Conservation (phyloP, 768 basidiomycete species). For the Symmetrospora coprosmae region DNA sequence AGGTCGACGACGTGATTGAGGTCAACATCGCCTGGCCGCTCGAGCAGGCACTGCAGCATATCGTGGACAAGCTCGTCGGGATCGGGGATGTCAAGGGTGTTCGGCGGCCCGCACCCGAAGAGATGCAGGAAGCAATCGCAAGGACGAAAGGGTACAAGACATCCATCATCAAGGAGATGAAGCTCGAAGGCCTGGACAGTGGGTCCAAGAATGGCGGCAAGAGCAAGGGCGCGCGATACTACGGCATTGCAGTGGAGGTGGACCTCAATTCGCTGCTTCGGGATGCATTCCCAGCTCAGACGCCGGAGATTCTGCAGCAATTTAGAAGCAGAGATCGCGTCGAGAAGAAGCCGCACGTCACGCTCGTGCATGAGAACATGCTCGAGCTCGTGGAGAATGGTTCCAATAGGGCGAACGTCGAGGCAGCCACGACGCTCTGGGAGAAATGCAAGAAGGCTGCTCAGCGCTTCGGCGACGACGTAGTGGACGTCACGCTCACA, state of each 20-base stretch:
- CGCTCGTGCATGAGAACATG: slow-evolving; percentile 60
- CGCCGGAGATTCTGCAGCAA: no score
- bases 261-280: slow-evolving; percentile 32
- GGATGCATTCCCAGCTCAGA: slow-evolving; percentile 21
- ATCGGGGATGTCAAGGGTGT: slow-evolving; percentile 37
- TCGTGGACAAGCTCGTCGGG: slow-evolving; percentile 48
- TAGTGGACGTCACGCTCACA: slow-evolving; percentile 44
- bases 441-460: slow-evolving; percentile 33
- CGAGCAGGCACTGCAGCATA: slow-evolving; percentile 47
- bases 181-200: slow-evolving; percentile 26
- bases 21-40: slow-evolving; percentile 51
- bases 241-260: slow-evolving; percentile 59
- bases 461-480: slow-evolving; percentile 43
- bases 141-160: slow-evolving; percentile 42
- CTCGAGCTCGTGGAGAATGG: slow-evolving; percentile 36
- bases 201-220: background rate
- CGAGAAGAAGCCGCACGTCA: slow-evolving; percentile 59
- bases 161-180: slow-evolving; percentile 35
- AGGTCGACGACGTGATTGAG: slow-evolving; percentile 51
- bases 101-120: slow-evolving; percentile 38
- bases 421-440: slow-evolving; percentile 32
- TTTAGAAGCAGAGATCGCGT: no score
- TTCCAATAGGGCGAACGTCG: slow-evolving; percentile 20
- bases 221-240: slow-evolving; percentile 48
- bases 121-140: slow-evolving; percentile 46